A percentile compares a stretch with the other conserved stretches of the same genome.
Conservation (phyloP, 352 stramenopile genomes). For the Aphanomyces invadans region DNA sequence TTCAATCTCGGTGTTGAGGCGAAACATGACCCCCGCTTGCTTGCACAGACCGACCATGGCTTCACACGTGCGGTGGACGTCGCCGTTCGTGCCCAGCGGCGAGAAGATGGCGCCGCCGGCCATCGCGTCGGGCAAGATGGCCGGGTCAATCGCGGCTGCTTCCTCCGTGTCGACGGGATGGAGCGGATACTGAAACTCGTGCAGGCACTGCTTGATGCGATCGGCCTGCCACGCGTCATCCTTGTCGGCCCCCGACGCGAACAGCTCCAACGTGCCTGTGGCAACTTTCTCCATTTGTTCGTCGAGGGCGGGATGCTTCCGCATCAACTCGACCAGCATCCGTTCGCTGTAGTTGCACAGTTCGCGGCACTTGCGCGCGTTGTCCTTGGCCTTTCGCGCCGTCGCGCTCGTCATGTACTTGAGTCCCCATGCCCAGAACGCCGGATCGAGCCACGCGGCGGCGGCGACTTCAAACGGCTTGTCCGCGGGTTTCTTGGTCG, state of each 20-base stretch:
- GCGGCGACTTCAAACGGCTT: slow-evolving; percentile 16
- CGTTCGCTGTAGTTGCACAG: slow-evolving; percentile 82
- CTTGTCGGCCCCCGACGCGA: slow-evolving; percentile 40
- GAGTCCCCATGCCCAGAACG: slow-evolving; percentile 82
- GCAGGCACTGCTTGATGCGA: slow-evolving; percentile 47
- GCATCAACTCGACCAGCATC: slow-evolving; percentile 69
- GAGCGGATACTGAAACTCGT: slow-evolving; percentile 73
- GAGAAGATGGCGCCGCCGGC: slow-evolving; percentile 60
- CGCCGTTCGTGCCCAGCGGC: slow-evolving; percentile 68
- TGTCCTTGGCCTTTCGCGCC: slow-evolving; percentile 60
- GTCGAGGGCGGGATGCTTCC: slow-evolving; percentile 63
- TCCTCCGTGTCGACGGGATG: slow-evolving; percentile 44
- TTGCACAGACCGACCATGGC: slow-evolving; percentile 74
- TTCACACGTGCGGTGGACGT: slow-evolving; percentile 84
- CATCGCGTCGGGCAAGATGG: slow-evolving; percentile 50
- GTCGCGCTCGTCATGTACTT: slow-evolving; percentile 82
- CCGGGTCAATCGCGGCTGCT: slow-evolving; percentile 59
- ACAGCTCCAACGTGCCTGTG: slow-evolving; percentile 79
- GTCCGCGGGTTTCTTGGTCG: slow-evolving; percentile 50
- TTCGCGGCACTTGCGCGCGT: slow-evolving; percentile 70
- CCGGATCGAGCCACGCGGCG: slow-evolving; percentile 54
- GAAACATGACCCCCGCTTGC: slow-evolving; percentile 81
- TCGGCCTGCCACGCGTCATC: slow-evolving; percentile 67
- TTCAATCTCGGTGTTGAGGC: slow-evolving; percentile 75
- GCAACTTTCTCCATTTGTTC: slow-evolving; percentile 81